Base-by-base conservation (phyloP, 805 yeast species). In the Yamadazyma sp. region DNA sequence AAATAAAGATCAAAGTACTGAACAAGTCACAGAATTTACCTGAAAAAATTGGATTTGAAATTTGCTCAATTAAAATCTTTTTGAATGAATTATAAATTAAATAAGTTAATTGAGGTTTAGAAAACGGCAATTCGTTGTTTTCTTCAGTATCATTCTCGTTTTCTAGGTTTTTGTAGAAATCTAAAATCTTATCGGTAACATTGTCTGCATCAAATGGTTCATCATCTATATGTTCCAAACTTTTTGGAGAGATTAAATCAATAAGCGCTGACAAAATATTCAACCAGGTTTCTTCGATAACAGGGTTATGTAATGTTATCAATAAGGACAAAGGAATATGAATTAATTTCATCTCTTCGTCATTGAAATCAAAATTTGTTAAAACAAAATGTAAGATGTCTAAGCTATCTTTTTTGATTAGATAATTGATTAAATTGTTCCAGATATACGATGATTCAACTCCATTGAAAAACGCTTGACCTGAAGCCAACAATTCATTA, bases 371-470 rank as follows among this genome's bases (percentile, higher is more conserved):
- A 62, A 86, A 91, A 35, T 73, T 72, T 15, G 66, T 63, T 9
- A 87, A 44, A 12, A 86, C 69, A 54, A 80, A 89, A 4, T 63
- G 58, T 6, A 86, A 62, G 13, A 84, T 60, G 3, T 0, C 67
- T 72, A 15, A 76, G 46, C 25, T 73, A 56, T 4, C 47, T 32
- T 45, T 42, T n/a, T 52, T 35, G 3, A 80, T 55, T 18, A 80
- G 54, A 1, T 56, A 56, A 31, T 18, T n/a, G 7, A 31, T 64
- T 2, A 82, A 57, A 40, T 77, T 76, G 3, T 78, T 69, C 89
- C 96, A 91, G 4, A 93, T 89, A 18, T 73, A 74, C 18, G 69
- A 56, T 0, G 96, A 76, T 51, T 93, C 98, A 2, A 89, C 82
- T 4, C 86, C 82, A 58, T 93, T 96, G 54, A 93, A 87, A 38